Evolutionary conservation across 495 filamentous ascomycete species (phyloP), one percentile per base, ranked within the genome.

Genomic region (Aspergillus leporis): DNA sequence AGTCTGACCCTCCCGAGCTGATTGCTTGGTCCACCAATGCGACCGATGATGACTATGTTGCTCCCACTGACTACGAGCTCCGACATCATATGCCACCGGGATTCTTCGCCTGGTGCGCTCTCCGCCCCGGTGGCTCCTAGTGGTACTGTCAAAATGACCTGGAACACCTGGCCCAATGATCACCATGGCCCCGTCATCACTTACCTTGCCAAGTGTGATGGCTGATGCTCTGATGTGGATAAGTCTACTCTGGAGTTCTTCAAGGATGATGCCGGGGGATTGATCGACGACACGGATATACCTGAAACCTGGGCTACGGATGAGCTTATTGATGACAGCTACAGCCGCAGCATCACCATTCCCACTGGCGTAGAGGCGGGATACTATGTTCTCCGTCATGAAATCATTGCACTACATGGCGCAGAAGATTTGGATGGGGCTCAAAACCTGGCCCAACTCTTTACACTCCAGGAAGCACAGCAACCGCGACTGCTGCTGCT

Each of bases 391-490:
- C 76, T 93, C 41, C 87, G 90, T 28, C 87, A 91, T 68, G 90
- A 93, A 72, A 87, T 92, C 64, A 88, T 92, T 52, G 89, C 85
- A n/a, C 83, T 93, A 14, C 89, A 93, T 78, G 79, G 80, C 18
- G 87, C 85, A 8, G 78, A 69, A 13, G 63, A 74, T 16, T 60
- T 62, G n/a, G 77, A 87, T 64, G 88, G 88, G 43, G 88, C 90
- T 3, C 90, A 93, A 79, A 84, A 84, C 71, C 84, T 30, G 84
- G 85, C 0, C 83, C 83, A 34, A 65, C 75, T 40, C 66, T 85
- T 19, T 85, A 77, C 68, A 61, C 66, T 34, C 3, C 25, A 3
- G 58, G 58, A 31, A 50, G 58, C 34, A 32, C 58, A 13, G 58
- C 51, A 14, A 40, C 58, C 9, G 18, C 56, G 16, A 53, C 58